A percentile compares a stretch with the other conserved stretches of the same genome.
phyloP scores from a whole-genome alignment of 768 basidiomycete species.

The Tulasnella sp. region DNA sequence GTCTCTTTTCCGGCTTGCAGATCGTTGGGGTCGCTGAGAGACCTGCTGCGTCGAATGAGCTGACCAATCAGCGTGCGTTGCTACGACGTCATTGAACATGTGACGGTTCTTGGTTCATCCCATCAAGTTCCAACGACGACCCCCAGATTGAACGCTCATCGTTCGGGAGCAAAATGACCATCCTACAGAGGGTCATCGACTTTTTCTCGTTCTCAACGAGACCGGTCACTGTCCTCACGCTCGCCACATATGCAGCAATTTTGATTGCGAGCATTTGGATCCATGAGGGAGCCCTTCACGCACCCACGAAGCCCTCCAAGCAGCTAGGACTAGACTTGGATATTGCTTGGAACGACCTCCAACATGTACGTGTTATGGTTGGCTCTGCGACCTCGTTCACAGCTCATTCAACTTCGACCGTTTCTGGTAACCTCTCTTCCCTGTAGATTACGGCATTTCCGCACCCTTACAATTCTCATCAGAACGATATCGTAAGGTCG shows the following conservation, averaged over 20 bases:
- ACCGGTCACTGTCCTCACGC: slow-evolving; percentile 37
- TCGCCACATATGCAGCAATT: slow-evolving; percentile 38
- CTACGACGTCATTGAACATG: not conserved
- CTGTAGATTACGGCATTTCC: slow-evolving; percentile 52
- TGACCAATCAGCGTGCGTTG: not conserved
- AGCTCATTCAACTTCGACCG: slow-evolving; percentile 3
- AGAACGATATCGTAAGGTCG: slow-evolving; percentile 53
- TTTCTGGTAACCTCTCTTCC: not conserved
- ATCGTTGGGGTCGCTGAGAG: not conserved
- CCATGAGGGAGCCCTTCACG: not conserved
- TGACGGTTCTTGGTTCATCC: not conserved
- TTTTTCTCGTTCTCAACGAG: slow-evolving; percentile 30
- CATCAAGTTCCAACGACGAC: not conserved
- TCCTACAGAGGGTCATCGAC: slow-evolving; percentile 20
- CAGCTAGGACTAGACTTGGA: slow-evolving; percentile 8
- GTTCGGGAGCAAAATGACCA: slow-evolving; percentile 19
- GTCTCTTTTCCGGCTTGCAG: not conserved
- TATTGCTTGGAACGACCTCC: slow-evolving; percentile 45
- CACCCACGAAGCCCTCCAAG: not conserved
- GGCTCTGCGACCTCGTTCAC: not conserved
- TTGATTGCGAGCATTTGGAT: slow-evolving; percentile 22
- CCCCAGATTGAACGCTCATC: not conserved
- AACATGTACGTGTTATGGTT: slow-evolving; percentile 22
- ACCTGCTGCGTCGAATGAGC: not conserved
- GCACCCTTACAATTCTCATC: slow-evolving; percentile 68